Conservation (phyloP, 306 rosid species). For the Psophocarpus tetragonolobus region DNA sequence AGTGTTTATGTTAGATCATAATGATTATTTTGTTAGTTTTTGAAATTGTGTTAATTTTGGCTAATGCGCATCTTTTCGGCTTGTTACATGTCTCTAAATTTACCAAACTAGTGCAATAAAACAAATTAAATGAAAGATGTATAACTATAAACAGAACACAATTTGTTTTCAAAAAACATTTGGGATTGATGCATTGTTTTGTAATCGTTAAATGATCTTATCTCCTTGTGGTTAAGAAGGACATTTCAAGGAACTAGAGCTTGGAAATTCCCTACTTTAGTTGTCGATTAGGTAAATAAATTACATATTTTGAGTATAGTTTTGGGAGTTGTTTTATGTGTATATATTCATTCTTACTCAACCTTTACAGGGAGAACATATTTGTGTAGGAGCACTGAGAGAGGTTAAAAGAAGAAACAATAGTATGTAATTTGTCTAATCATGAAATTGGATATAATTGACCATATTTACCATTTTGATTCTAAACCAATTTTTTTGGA, state of each 20-base stretch:
- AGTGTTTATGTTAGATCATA: too few relatives aligned
- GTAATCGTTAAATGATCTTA: slow-evolving; percentile 26
- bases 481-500: slow-evolving; percentile 20
- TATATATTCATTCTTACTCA: slow-evolving; percentile 29
- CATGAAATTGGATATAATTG: slow-evolving; percentile 5
- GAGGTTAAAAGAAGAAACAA: slow-evolving; percentile 95
- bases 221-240: slow-evolving; percentile 95
- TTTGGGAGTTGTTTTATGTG: neutral
- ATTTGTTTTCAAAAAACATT: too few relatives aligned
- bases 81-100: too few relatives aligned
- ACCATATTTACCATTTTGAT: slow-evolving; percentile 1
- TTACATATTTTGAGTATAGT: slow-evolving; percentile 5
- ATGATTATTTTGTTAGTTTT: too few relatives aligned
- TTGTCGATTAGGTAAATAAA: slow-evolving; percentile 67
- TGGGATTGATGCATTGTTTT: slow-evolving; percentile 2
- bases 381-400: slow-evolving; percentile 72
- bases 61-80: too few relatives aligned
- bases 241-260: slow-evolving; percentile 51
- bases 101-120: too few relatives aligned
- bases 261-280: slow-evolving; percentile 92
- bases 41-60: too few relatives aligned
- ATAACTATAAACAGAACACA: too few relatives aligned
- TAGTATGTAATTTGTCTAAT: slow-evolving; percentile 55
- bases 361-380: slow-evolving; percentile 77
- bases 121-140: slow-evolving; percentile 8